Evolutionary conservation across 805 yeast species (phyloP).

Genomic region (Candida andamanensis): DNA sequence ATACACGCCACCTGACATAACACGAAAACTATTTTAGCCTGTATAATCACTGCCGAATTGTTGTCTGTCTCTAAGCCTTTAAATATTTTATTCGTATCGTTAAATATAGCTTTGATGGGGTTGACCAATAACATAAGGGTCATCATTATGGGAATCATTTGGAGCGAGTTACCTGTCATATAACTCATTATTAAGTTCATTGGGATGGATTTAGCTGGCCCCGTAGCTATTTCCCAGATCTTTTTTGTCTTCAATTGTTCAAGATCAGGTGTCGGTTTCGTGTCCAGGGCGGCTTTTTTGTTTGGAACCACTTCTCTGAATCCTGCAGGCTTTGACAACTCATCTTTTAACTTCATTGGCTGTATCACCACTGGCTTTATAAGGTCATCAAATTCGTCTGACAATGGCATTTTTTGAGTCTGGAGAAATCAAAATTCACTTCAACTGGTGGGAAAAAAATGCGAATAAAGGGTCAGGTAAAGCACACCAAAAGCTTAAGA

Average conservation of each 20-base stretch:
- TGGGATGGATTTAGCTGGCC: constrained; percentile 81
- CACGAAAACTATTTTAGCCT: constrained; percentile 22
- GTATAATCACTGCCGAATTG: constrained; percentile 24
- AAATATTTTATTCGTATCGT: constrained; percentile 53
- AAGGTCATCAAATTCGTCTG: constrained; percentile 8
- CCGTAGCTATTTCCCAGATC: constrained; percentile 82
- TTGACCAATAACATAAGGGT: constrained; percentile 75
- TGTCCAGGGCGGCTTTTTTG: constrained; percentile 1
- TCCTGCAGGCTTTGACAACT: constrained; percentile 14
- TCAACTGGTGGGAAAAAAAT: constrained; percentile 1
- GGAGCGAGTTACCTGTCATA: constrained; percentile 87
- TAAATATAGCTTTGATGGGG: constrained; percentile 68
- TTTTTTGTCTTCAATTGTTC: constrained; percentile 48
- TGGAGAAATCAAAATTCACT: too few relatives aligned
- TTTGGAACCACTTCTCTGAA: constrained; percentile 4
- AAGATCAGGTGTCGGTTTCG: constrained; percentile 6
- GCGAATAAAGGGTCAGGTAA: constrained; percentile 1
- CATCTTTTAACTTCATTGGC: constrained; percentile 7
- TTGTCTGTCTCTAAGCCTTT: constrained; percentile 36
- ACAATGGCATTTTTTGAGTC: too few relatives aligned
- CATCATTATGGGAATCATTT: constrained; percentile 87
- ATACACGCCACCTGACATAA: constrained; percentile 50
- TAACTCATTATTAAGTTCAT: constrained; percentile 88
- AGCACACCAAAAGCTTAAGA: too few relatives aligned
- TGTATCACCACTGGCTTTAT: constrained; percentile 9